phyloP scores from a whole-genome alignment of 257 asterid genomes.

The Penstemon eatonii region DNA sequence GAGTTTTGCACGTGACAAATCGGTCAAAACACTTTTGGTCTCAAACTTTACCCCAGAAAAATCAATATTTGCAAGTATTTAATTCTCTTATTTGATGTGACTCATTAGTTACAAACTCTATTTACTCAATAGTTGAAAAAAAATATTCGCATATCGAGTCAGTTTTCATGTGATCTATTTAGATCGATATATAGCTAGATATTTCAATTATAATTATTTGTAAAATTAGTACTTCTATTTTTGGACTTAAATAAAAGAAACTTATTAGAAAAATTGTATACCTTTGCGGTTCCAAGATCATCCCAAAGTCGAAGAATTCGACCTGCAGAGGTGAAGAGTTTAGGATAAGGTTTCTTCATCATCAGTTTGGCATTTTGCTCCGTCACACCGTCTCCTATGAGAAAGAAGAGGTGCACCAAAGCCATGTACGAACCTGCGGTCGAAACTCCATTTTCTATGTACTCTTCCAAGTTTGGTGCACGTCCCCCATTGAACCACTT shows the following conservation, averaged over 20 bases:
- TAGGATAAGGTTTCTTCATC: conserved; percentile 52
- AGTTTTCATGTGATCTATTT: too few species aligned
- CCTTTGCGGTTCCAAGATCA: conserved; percentile 72
- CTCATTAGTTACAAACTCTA: too few species aligned
- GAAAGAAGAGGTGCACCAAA: conserved; percentile 62
- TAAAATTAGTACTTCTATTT: too few species aligned
- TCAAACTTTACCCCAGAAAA: too few species aligned
- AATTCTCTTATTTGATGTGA: too few species aligned
- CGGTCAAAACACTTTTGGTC: too few species aligned
- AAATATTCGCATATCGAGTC: too few species aligned
- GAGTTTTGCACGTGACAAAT: too few species aligned
- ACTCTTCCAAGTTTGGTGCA: conserved; percentile 55
- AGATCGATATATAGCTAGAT: too few species aligned
- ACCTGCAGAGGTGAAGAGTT: conserved; percentile 58
- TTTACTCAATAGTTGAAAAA: too few species aligned
- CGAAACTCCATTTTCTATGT: conserved; percentile 63
- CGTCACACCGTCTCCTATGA: conserved; percentile 64
- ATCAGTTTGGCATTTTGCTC: conserved; percentile 35
- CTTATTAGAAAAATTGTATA: background rate
- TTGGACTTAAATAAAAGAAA: background rate
- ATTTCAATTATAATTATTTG: too few species aligned
- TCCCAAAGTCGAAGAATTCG: conserved; percentile 77
- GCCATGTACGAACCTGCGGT: conserved; percentile 80
- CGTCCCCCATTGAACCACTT: conserved; percentile 57
- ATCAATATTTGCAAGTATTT: too few species aligned